Conservation (phyloP, 2,329 filamentous ascomycete species). For the Ambrosiella xylebori region DNA sequence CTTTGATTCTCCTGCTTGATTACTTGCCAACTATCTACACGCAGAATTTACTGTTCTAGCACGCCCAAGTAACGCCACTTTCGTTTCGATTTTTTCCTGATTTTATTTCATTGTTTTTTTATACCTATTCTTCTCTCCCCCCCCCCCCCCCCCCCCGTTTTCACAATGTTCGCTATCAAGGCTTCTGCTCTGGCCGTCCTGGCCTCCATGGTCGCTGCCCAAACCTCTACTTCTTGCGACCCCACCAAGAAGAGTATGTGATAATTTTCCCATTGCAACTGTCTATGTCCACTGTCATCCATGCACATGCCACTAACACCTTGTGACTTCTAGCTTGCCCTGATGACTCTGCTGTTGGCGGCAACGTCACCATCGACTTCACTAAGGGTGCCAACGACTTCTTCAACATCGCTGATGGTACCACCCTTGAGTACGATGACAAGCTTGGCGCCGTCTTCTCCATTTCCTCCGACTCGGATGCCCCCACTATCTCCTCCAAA, state of each 20-base stretch:
- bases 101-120: not conserved
- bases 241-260: slow-evolving; percentile 33
- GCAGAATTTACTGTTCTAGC: not conserved
- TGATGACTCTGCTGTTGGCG: slow-evolving; percentile 59
- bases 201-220: slow-evolving; percentile 33
- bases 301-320: not conserved
- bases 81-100: not conserved
- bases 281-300: not conserved
- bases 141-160: not conserved
- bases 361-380: slow-evolving; percentile 50
- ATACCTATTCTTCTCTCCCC: not conserved
- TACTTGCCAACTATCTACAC: not conserved
- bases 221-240: slow-evolving; percentile 40
- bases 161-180: slow-evolving; percentile 20
- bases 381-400: slow-evolving; percentile 48
- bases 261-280: not conserved
- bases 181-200: slow-evolving; percentile 30
- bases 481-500: slow-evolving; percentile 54
- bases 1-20: not conserved
- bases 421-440: slow-evolving; percentile 29
- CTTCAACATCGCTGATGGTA: slow-evolving; percentile 31
- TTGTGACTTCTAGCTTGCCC: slow-evolving; percentile 39
- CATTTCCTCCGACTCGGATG: slow-evolving; percentile 50
- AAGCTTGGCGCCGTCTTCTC: slow-evolving; percentile 37
- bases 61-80: not conserved